These are phyloP conservation scores for Tulasnella sp. DNA, from an alignment of 768 basidiomycete species.

Conservation along the genomic window DNA sequence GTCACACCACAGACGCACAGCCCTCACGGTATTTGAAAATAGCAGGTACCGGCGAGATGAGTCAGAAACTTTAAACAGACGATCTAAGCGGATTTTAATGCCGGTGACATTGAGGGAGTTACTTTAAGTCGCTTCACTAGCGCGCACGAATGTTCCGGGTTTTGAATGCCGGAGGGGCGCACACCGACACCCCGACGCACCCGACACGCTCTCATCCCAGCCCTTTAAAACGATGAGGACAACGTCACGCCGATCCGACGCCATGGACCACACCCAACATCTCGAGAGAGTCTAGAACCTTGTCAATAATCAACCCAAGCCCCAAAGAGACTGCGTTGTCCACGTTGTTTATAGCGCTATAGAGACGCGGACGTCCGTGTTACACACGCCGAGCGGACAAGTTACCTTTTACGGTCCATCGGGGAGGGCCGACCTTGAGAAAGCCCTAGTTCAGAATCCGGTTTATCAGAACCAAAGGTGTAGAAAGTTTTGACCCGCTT, in stretches of 20 bases:
- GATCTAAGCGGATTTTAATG: neutral
- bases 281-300: neutral
- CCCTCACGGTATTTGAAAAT: neutral
- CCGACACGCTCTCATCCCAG: neutral
- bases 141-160: too few relatives aligned
- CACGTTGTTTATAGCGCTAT: neutral
- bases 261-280: neutral
- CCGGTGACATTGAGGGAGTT: neutral
- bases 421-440: neutral
- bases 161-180: neutral
- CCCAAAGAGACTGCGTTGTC: neutral
- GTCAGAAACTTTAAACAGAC: neutral
- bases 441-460: neutral
- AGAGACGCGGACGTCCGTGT: too few relatives aligned
- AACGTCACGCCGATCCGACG: neutral
- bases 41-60: neutral
- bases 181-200: neutral
- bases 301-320: neutral
- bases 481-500: neutral
- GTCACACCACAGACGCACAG: neutral
- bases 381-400: neutral
- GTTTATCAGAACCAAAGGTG: neutral
- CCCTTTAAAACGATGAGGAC: neutral
- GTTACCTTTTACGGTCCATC: neutral
- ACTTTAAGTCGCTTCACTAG: neutral